Percentiles rank a stretch among this genome's conserved stretches.
phyloP scores from a whole-genome alignment of 306 rosid genomes.

The Cucurbita pepo region DNA sequence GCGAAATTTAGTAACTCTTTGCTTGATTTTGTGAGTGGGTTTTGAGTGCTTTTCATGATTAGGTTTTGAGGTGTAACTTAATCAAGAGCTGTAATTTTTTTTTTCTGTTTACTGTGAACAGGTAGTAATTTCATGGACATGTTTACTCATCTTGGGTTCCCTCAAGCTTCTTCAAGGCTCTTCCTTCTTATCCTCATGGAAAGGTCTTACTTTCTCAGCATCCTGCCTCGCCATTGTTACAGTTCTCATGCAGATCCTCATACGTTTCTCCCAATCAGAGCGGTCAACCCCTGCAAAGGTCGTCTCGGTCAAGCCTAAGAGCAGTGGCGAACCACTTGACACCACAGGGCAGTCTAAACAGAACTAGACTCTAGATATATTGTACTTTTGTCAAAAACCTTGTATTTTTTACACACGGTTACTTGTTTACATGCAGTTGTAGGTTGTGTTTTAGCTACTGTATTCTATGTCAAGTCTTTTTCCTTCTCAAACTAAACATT shows the following conservation, averaged over 20 bases:
- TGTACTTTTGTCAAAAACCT: background rate
- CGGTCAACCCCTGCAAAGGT: conserved; percentile 67
- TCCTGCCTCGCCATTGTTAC: conserved; percentile 46
- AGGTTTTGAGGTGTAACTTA: background rate
- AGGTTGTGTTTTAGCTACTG: background rate
- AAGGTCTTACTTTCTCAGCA: conserved; percentile 61
- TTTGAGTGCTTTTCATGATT: background rate
- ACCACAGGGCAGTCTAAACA: background rate
- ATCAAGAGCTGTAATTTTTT: no score
- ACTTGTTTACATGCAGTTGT: background rate
- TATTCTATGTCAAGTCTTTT: background rate
- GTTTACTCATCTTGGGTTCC: conserved; percentile 40
- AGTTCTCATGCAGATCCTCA: conserved; percentile 64
- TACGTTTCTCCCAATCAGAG: conserved; percentile 77
- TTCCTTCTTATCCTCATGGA: conserved; percentile 60
- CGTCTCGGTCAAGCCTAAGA: conserved; percentile 18
- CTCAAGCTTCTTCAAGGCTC: conserved; percentile 60
- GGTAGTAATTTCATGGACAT: conserved; percentile 65
- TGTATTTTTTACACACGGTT: background rate
- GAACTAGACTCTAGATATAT: background rate
- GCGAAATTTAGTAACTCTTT: background rate
- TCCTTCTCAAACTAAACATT: background rate
- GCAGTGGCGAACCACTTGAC: background rate
- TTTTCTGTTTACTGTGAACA: conserved; percentile 10
- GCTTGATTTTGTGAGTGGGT: background rate